Base-by-base conservation (phyloP, 2,329 filamentous ascomycete genomes). In the Nannizziopsis arthrosporioides region DNA sequence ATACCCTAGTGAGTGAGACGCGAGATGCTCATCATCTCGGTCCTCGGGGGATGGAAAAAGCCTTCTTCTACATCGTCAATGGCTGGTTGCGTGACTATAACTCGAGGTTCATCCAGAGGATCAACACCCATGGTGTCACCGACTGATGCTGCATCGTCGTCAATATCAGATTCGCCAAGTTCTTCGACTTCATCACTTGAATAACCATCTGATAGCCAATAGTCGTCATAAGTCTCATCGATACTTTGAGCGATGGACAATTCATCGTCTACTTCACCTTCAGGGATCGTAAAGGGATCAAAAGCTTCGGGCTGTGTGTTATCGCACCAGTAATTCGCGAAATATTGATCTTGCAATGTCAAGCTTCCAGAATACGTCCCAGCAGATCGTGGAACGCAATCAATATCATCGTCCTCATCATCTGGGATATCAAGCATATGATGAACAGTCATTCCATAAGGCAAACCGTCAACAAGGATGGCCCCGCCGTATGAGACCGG, bases 381-480 rank as follows among this genome's bases (percentile, higher is more conserved):
- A n/a, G 69, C 72, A 42, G 73, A 75, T 5, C 74, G 63, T 17
- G 62, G 59, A 11, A 68, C 63, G 2, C 49, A 60, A 27, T 62
- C 59, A 9, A 66, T 61, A 12, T 67, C 62, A 1, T 64, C 61
- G 11, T 63, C 64, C 22, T 60, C 61, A 3, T 71, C 68, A 34
- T 77, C 74, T 38, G 76, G 70, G 10, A 70, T 68, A 57, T 95
- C 90, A 2, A 96, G 77, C 80, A 96, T 90, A 64, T 96, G 90
- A 60, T 96, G 90, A 0, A 96, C 90, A 17, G 87, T 95, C 85
- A 96, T 92, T 10, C 90, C 90, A 59, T 88, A 92, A 0, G 85
- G 79, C 62, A 84, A 81, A 48, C 84, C 80, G 60, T 96, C 88
- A 1, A 96, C 80, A 30, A 92, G 70, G 36, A 96, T 80, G 3